Conservation (phyloP, 805 yeast species). For the Kuraishia capsulata region DNA sequence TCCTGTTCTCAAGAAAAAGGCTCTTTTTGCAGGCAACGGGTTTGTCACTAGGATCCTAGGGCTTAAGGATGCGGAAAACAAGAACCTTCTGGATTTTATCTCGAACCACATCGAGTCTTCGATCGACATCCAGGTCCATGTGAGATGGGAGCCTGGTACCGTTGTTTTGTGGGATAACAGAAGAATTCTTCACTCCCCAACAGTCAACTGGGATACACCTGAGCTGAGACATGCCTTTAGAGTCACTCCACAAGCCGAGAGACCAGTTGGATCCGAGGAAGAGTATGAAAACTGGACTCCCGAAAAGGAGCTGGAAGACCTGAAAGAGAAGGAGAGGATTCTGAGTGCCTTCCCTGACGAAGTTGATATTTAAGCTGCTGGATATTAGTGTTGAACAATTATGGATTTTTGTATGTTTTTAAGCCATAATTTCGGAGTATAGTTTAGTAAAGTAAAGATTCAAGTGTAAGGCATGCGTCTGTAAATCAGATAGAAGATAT, state of each 20-base stretch:
- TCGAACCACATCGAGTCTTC: conserved; percentile 39
- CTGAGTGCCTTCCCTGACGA: too few species aligned
- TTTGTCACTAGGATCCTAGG: conserved; percentile 67
- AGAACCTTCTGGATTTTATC: conserved; percentile 47
- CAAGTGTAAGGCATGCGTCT: too few species aligned
- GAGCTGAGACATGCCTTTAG: conserved; percentile 58
- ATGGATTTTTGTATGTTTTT: too few species aligned
- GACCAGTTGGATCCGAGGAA: conserved; percentile 35
- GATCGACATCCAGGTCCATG: conserved; percentile 45
- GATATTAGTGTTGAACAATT: too few species aligned
- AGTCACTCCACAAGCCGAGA: conserved; percentile 64
- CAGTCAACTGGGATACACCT: conserved; percentile 37
- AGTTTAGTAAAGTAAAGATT: too few species aligned
- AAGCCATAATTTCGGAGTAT: too few species aligned
- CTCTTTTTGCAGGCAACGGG: conserved; percentile 45
- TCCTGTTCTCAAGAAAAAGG: conserved; percentile 61
- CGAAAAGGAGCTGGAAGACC: too few species aligned
- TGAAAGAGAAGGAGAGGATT: too few species aligned
- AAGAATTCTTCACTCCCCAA: conserved; percentile 38
- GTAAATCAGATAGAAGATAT: too few species aligned
- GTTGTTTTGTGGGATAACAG: conserved; percentile 50
- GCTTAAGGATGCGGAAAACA: conserved; percentile 63
- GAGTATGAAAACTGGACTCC: conserved; percentile 22
- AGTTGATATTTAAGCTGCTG: too few species aligned
- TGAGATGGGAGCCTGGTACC: conserved; percentile 39